These are phyloP conservation scores for Brassica hybrid DNA, from an alignment of 441 rosid genomes.

Conservation along the genomic window DNA sequence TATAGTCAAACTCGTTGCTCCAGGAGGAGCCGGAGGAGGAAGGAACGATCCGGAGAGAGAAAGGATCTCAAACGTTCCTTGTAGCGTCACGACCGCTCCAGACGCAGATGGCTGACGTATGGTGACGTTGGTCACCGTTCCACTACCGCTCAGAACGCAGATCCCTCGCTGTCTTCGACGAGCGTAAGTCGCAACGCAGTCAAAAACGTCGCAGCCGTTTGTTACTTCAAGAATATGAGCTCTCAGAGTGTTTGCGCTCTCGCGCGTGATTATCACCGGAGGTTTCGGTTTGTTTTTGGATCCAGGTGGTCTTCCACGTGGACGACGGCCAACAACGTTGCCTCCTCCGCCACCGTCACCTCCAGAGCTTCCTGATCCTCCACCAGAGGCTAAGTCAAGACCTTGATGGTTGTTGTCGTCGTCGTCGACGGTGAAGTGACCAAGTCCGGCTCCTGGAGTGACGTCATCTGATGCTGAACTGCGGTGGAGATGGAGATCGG, in stretches of 20 bases:
- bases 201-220: constrained; percentile 88
- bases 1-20: constrained; percentile 53
- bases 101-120: constrained; percentile 57
- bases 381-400: constrained; percentile 53
- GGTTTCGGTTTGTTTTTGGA: constrained; percentile 93
- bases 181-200: constrained; percentile 79
- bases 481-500: constrained; percentile 71
- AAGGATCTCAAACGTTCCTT: constrained; percentile 79
- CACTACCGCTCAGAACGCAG: constrained; percentile 73
- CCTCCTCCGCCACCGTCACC: constrained; percentile 21
- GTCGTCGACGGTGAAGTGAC: constrained; percentile 45
- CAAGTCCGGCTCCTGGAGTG: constrained; percentile 41
- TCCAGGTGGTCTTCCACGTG: constrained; percentile 91
- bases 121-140: constrained; percentile 70
- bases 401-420: constrained; percentile 41
- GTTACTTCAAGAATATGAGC: constrained; percentile 96
- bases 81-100: constrained; percentile 54
- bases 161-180: constrained; percentile 69
- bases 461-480: constrained; percentile 47
- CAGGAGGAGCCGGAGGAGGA: constrained; percentile 86
- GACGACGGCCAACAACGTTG: constrained; percentile 70
- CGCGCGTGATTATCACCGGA: constrained; percentile 87
- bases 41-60: constrained; percentile 80
- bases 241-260: constrained; percentile 87
- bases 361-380: constrained; percentile 46